Conservation (phyloP, 805 yeast genomes). For the Schwanniomyces polymorphus region DNA sequence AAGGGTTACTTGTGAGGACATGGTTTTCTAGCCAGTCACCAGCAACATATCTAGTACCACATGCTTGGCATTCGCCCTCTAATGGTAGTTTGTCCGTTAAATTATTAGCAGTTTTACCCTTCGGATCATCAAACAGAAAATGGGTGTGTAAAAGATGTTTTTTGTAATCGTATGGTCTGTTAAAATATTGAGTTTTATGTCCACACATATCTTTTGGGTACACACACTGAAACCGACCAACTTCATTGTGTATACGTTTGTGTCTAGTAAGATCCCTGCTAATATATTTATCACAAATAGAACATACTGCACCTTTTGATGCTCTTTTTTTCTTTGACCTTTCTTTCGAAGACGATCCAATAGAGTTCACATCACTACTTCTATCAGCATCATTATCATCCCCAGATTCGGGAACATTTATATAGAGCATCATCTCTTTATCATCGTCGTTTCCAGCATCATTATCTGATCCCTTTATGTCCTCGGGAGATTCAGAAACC, state of each 20-base stretch:
- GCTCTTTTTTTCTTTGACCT: constrained; percentile 23
- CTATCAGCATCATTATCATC: background rate
- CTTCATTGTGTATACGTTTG: constrained; percentile 43
- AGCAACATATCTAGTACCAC: constrained; percentile 51
- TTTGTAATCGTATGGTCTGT: constrained; percentile 47
- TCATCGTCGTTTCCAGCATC: background rate
- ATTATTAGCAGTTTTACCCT: constrained; percentile 38
- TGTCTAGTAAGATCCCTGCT: constrained; percentile 43
- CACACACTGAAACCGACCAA: constrained; percentile 44
- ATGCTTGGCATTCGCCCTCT: constrained; percentile 40
- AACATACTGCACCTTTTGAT: constrained; percentile 37
- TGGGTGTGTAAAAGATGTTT: constrained; percentile 44
- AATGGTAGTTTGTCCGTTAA: constrained; percentile 42
- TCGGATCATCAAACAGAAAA: constrained; percentile 41
- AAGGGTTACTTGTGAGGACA: constrained; percentile 34
- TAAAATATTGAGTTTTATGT: constrained; percentile 43
- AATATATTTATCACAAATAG: constrained; percentile 40
- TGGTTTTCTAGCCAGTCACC: constrained; percentile 58
- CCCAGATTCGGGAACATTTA: constrained; percentile 2
- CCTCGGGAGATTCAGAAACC: background rate
- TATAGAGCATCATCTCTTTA: constrained; percentile 2
- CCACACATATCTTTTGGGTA: constrained; percentile 39
- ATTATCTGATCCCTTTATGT: background rate
- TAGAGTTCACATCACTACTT: constrained; percentile 10
- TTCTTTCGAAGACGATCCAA: constrained; percentile 2